These are phyloP conservation scores for Phytophthora hibernalis DNA, from an alignment of 352 stramenopile species.

Conservation along the genomic window DNA sequence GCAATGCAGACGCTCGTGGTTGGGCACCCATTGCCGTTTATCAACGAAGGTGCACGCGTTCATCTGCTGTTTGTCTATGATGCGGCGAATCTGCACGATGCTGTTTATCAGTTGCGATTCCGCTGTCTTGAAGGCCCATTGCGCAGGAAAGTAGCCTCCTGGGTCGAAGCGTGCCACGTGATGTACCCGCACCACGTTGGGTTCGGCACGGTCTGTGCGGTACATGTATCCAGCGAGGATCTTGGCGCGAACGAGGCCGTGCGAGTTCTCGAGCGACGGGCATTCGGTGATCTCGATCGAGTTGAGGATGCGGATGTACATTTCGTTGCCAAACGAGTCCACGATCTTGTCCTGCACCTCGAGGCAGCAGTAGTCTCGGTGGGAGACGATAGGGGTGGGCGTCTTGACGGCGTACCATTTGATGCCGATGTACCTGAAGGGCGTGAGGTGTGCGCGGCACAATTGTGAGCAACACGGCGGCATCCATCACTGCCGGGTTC, in stretches of 20 bases:
- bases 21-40: constrained; percentile 83
- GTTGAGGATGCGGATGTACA: constrained; percentile 84
- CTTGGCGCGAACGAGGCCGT: constrained; percentile 86
- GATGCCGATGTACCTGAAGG: constrained; percentile 88
- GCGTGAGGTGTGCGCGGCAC: constrained; percentile 77
- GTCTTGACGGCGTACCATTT: constrained; percentile 91
- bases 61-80: constrained; percentile 90
- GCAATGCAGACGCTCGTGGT: constrained; percentile 74
- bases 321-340: constrained; percentile 84
- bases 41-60: constrained; percentile 87
- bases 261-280: constrained; percentile 85
- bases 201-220: constrained; percentile 73
- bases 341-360: constrained; percentile 89
- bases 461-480: constrained; percentile 79
- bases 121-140: constrained; percentile 86
- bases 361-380: constrained; percentile 88
- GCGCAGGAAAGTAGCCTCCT: constrained; percentile 77
- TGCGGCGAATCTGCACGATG: constrained; percentile 80
- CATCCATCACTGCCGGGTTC: constrained; percentile 76
- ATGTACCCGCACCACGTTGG: constrained; percentile 74
- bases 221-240: constrained; percentile 85
- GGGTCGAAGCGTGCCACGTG: constrained; percentile 83
- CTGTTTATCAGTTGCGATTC: constrained; percentile 82
- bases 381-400: constrained; percentile 79
- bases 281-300: constrained; percentile 86